Conservation (phyloP, 1,139 yeast species). For the Scheffersomyces segobiensis region DNA sequence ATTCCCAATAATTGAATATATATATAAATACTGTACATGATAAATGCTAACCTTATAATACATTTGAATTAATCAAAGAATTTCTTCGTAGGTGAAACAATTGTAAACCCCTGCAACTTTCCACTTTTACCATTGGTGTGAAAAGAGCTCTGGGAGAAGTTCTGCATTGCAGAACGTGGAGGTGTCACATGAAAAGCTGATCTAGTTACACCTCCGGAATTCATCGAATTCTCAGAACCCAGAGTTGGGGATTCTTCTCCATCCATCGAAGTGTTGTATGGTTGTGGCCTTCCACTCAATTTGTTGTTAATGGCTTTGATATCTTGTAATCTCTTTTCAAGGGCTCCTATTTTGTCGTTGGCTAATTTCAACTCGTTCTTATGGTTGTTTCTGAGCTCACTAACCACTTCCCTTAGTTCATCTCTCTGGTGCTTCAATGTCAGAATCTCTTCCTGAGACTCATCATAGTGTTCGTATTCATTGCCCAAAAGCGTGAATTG, state of each 20-base stretch:
- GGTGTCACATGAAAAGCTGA: neutral
- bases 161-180: neutral
- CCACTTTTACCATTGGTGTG: constrained; percentile 26
- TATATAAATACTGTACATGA: neutral
- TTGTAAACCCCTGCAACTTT: constrained; percentile 42
- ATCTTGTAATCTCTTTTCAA: constrained; percentile 42
- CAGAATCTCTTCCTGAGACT: constrained; percentile 30
- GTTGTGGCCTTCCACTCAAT: constrained; percentile 26
- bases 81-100: constrained; percentile 40
- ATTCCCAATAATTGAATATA: neutral
- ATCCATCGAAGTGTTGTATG: neutral
- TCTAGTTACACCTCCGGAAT: neutral
- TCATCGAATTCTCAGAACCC: constrained; percentile 2
- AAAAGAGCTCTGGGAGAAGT: neutral
- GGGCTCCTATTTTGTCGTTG: constrained; percentile 41
- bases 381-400: constrained; percentile 37
- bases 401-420: constrained; percentile 56
- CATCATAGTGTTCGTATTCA: constrained; percentile 16
- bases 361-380: constrained; percentile 38
- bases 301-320: constrained; percentile 36
- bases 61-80: constrained; percentile 22
- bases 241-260: neutral
- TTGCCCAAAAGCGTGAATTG: constrained; percentile 21
- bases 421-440: constrained; percentile 54
- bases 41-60: constrained; percentile 1